phyloP scores from a whole-genome alignment of 2,329 filamentous ascomycete species.

The Chaetomium olivaceum region DNA sequence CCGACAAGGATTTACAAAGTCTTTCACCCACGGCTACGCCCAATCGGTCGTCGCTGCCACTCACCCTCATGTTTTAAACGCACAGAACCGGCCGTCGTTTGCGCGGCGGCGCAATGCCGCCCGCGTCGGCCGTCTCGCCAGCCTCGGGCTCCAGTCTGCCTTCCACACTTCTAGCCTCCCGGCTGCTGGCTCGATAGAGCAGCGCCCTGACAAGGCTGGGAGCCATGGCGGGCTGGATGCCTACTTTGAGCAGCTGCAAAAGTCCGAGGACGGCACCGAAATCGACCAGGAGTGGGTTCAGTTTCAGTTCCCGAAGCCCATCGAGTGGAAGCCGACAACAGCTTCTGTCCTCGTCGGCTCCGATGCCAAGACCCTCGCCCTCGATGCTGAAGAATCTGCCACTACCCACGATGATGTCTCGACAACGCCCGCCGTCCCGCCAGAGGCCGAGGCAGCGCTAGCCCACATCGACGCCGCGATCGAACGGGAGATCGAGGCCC shows the following conservation, averaged over 20 bases:
- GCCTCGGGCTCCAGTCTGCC: constrained; percentile 73
- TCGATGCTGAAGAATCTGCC: constrained; percentile 38
- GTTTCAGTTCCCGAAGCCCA: constrained; percentile 82
- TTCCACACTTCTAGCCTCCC: constrained; percentile 65
- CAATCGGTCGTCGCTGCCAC: constrained; percentile 96
- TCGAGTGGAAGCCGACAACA: constrained; percentile 78
- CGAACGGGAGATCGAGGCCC: constrained; percentile 70
- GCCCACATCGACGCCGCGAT: constrained; percentile 85
- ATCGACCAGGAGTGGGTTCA: constrained; percentile 85
- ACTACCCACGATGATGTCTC: constrained; percentile 29
- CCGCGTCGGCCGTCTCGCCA: constrained; percentile 54
- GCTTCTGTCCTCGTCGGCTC: constrained; percentile 54
- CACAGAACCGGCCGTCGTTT: constrained; percentile 66
- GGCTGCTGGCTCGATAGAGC: constrained; percentile 55
- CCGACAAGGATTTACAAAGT: constrained; percentile 96
- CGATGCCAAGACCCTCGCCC: constrained; percentile 40
- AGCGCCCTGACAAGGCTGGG: constrained; percentile 53
- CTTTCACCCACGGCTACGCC: constrained; percentile 95
- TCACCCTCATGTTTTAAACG: constrained; percentile 75
- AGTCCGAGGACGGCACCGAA: constrained; percentile 68
- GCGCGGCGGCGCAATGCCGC: constrained; percentile 56
- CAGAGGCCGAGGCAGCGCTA: constrained; percentile 46
- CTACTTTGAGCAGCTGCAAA: constrained; percentile 89
- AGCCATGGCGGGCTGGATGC: constrained; percentile 77
- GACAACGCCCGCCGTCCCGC: constrained; percentile 27